Evolutionary conservation across 164 flowering plant species (phyloP).

Genomic region (Magnolia sinica): DNA sequence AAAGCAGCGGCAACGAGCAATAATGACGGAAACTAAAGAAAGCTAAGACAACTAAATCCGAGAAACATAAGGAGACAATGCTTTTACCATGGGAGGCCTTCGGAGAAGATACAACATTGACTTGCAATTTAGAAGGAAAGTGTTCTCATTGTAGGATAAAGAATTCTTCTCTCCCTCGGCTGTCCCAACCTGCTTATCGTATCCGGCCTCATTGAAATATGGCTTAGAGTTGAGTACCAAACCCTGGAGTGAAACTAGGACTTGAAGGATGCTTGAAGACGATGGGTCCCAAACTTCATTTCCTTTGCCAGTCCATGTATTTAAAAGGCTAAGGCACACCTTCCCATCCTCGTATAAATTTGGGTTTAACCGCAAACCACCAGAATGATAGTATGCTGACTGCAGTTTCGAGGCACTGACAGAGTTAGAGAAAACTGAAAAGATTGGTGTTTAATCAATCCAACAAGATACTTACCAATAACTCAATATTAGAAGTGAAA

Average conservation of each 20-base stretch:
- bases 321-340: conserved; percentile 95
- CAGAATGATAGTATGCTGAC: conserved; percentile 97
- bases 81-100: conserved; percentile 80
- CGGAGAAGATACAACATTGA: conserved; percentile 87
- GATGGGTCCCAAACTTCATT: conserved; percentile 97
- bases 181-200: conserved; percentile 96
- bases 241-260: conserved; percentile 96
- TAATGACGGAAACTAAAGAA: too few relatives aligned
- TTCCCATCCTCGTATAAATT: conserved; percentile 98
- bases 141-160: conserved; percentile 88
- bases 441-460: background rate
- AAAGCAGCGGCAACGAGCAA: too few relatives aligned
- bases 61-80: background rate
- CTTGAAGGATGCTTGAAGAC: conserved; percentile 98
- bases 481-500: background rate
- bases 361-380: conserved; percentile 98
- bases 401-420: conserved; percentile 37
- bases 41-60: too few relatives aligned
- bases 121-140: conserved; percentile 92
- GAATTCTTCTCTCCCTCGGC: conserved; percentile 99
- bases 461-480: background rate
- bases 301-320: conserved; percentile 98
- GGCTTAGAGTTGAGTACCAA: conserved; percentile 91
- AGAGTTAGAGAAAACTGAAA: conserved; percentile 7
- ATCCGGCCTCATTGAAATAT: conserved; percentile 98